These are phyloP conservation scores for Podila horticola DNA, from an alignment of 192 early-diverging fungal species.

Conservation along the genomic window DNA sequence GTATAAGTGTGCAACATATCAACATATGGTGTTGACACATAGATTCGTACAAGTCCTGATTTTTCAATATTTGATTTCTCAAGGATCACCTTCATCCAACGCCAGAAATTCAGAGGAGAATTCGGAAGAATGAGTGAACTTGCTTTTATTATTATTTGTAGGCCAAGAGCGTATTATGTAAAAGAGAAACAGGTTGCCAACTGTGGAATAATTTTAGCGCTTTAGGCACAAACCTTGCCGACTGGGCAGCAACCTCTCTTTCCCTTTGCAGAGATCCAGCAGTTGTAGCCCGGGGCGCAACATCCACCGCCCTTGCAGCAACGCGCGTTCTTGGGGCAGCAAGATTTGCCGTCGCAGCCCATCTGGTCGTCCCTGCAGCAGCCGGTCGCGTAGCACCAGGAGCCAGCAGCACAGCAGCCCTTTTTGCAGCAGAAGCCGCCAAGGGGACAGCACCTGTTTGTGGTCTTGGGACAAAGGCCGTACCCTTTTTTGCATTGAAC, in stretches of 20 bases:
- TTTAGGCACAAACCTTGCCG: background rate
- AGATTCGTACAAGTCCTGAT: too few species aligned
- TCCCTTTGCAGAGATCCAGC: constrained; percentile 4
- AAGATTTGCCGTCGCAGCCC: background rate
- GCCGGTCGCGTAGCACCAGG: background rate
- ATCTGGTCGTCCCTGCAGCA: background rate
- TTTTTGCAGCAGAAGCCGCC: constrained; percentile 1
- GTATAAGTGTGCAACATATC: too few species aligned
- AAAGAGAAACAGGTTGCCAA: too few species aligned
- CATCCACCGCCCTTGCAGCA: constrained; percentile 7
- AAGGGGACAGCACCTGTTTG: background rate
- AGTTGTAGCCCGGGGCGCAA: background rate
- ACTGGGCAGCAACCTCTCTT: background rate
- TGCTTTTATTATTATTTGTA: too few species aligned
- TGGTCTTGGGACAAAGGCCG: background rate
- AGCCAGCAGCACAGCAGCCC: background rate
- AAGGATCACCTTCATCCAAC: too few species aligned
- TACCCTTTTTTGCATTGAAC: background rate
- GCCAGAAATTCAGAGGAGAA: too few species aligned
- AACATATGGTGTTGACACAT: too few species aligned
- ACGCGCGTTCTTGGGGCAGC: constrained; percentile 2
- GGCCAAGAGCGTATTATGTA: too few species aligned
- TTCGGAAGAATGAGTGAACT: too few species aligned
- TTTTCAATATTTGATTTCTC: too few species aligned
- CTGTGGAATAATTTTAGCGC: background rate